phyloP scores from a whole-genome alignment of 257 asterid species.

The Penstemon barbatus region DNA sequence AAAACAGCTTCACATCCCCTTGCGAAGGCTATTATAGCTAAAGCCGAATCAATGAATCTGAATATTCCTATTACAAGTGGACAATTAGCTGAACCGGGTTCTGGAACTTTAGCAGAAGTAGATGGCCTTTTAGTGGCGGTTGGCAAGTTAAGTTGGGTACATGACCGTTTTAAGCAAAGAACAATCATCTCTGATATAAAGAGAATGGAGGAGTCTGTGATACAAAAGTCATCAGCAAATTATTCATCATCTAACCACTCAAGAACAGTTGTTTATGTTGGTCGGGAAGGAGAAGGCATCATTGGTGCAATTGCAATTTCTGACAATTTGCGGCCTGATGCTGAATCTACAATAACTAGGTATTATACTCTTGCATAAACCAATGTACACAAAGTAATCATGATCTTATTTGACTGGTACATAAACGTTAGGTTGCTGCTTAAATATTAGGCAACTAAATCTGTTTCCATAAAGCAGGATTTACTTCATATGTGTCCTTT shows the following conservation, averaged over 20 bases:
- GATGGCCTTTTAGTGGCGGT: slow-evolving; percentile 91
- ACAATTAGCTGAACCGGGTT: slow-evolving; percentile 90
- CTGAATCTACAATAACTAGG: slow-evolving; percentile 74
- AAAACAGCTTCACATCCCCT: slow-evolving; percentile 97
- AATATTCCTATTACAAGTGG: slow-evolving; percentile 69
- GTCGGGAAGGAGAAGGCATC: slow-evolving; percentile 91
- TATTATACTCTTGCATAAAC: slow-evolving; percentile 30
- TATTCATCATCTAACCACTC: slow-evolving; percentile 74
- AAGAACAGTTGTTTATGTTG: slow-evolving; percentile 81
- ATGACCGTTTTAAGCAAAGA: slow-evolving; percentile 73
- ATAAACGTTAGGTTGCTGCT: neutral
- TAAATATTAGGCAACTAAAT: neutral
- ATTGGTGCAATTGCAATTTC: slow-evolving; percentile 89
- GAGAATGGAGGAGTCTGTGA: slow-evolving; percentile 67
- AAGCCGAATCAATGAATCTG: slow-evolving; percentile 72
- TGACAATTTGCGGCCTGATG: slow-evolving; percentile 80
- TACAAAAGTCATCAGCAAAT: slow-evolving; percentile 47
- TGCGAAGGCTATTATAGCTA: slow-evolving; percentile 77
- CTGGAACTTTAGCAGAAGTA: slow-evolving; percentile 95
- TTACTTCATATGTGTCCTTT: neutral
- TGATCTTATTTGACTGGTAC: neutral
- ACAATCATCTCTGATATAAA: slow-evolving; percentile 49
- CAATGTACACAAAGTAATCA: neutral
- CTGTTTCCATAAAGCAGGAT: slow-evolving; percentile 4
- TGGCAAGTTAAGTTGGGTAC: slow-evolving; percentile 86